Conservation (phyloP, 2,329 filamentous ascomycete genomes). For the Fusarium bactridioides region DNA sequence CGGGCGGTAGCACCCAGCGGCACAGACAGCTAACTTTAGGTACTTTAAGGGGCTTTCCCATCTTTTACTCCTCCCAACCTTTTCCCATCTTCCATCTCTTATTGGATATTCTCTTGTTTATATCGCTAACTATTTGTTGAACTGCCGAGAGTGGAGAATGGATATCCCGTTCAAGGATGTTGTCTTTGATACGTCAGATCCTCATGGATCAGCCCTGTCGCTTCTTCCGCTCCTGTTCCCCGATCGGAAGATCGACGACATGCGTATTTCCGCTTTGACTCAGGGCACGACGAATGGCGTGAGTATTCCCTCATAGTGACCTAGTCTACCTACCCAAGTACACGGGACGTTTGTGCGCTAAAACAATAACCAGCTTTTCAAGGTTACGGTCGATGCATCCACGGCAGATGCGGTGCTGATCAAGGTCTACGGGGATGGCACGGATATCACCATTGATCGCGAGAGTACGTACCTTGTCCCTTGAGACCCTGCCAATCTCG, state of each 20-base stretch:
- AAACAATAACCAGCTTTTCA: slow-evolving; percentile 21
- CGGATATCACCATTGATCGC: slow-evolving; percentile 33
- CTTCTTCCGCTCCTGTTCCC: slow-evolving; percentile 24
- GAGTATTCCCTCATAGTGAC: neutral
- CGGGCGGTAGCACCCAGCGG: neutral
- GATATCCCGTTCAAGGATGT: slow-evolving; percentile 23
- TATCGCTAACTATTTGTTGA: neutral
- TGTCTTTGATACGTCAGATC: slow-evolving; percentile 21
- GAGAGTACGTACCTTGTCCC: slow-evolving; percentile 19
- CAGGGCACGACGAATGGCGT: slow-evolving; percentile 37
- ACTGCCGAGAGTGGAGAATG: slow-evolving; percentile 4
- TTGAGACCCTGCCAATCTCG: neutral
- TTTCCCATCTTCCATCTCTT: neutral
- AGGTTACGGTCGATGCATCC: slow-evolving; percentile 2
- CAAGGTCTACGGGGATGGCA: slow-evolving; percentile 37
- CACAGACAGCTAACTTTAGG: neutral
- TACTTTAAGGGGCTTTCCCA: neutral
- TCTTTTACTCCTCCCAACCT: no score
- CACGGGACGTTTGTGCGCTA: neutral
- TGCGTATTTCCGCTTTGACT: slow-evolving; percentile 17
- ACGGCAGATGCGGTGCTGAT: slow-evolving; percentile 13
- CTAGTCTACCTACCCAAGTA: neutral
- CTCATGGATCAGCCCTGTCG: slow-evolving; percentile 11
- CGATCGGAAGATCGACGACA: neutral
- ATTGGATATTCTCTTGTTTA: neutral